These are phyloP conservation scores for Trametes versicolor DNA, from an alignment of 1,284 basidiomycete species.

Conservation along the genomic window DNA sequence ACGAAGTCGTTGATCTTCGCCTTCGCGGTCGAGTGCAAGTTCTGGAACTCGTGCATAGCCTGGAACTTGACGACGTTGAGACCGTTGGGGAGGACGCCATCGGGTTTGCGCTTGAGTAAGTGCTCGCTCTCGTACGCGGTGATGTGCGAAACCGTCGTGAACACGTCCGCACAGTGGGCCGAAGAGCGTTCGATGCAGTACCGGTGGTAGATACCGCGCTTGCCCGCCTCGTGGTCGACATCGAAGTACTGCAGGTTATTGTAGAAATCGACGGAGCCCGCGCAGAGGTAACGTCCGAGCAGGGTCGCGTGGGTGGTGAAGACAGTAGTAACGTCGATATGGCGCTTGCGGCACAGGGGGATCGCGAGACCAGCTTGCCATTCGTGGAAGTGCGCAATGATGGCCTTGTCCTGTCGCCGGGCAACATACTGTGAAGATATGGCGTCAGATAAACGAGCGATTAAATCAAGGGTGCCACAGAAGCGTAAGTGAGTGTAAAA, in stretches of 20 bases:
- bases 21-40: conserved; percentile 91
- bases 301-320: conserved; percentile 99
- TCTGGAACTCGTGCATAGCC: conserved; percentile 98
- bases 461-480: not conserved
- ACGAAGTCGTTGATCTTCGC: conserved; percentile 99
- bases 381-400: conserved; percentile 98
- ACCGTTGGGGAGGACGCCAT: conserved; percentile 98
- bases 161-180: conserved; percentile 96
- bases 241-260: conserved; percentile 99
- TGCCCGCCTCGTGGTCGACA: conserved; percentile 98
- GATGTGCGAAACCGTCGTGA: conserved; percentile 98
- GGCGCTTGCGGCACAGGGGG: conserved; percentile 94
- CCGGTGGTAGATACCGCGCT: conserved; percentile 91
- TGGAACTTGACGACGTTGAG: conserved; percentile 98
- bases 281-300: conserved; percentile 97
- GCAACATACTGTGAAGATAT: conserved; percentile 71
- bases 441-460: conserved; percentile 10
- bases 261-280: conserved; percentile 98
- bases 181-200: conserved; percentile 98
- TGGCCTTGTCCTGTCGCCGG: conserved; percentile 82
- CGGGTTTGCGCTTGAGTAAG: conserved; percentile 96
- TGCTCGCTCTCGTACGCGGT: conserved; percentile 98
- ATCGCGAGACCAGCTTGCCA: conserved; percentile 99
- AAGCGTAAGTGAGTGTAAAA: not conserved
- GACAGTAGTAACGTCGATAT: conserved; percentile 97